A percentile compares a stretch with the other conserved stretches of the same genome.
These are phyloP conservation scores for Aspergillus egyptiacus DNA, from an alignment of 495 filamentous ascomycete species.

Conservation along the genomic window DNA sequence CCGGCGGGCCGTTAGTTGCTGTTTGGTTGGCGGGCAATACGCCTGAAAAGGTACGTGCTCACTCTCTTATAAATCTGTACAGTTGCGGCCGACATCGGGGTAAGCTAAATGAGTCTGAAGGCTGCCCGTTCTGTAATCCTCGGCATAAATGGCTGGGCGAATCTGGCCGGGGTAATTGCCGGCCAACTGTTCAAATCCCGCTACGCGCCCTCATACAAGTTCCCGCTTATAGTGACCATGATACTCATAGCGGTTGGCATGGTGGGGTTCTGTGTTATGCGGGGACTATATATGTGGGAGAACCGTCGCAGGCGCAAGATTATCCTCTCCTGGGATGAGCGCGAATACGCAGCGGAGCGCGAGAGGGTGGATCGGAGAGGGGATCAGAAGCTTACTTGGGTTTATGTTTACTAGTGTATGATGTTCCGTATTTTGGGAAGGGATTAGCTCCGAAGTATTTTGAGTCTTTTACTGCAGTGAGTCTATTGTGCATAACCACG, in stretches of 20 bases:
- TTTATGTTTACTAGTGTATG: slow-evolving; percentile 1
- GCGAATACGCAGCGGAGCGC: background rate
- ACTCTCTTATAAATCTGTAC: too few species aligned
- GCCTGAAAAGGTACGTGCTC: background rate
- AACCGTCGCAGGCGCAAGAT: slow-evolving; percentile 1
- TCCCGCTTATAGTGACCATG: slow-evolving; percentile 5
- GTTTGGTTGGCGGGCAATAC: slow-evolving; percentile 3
- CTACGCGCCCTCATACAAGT: too few species aligned
- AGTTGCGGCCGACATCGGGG: background rate
- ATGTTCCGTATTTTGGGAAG: too few species aligned
- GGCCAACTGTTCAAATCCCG: slow-evolving; percentile 1
- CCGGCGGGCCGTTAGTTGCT: background rate
- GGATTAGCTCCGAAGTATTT: too few species aligned
- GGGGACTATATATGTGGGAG: slow-evolving; percentile 4
- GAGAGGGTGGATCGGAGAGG: background rate
- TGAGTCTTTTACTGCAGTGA: too few species aligned
- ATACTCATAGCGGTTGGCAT: slow-evolving; percentile 8
- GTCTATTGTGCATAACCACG: too few species aligned
- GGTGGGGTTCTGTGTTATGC: background rate
- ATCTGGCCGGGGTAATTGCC: slow-evolving; percentile 7
- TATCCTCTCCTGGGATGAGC: background rate
- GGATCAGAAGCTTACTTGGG: background rate
- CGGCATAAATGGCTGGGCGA: slow-evolving; percentile 6
- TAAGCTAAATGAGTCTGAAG: background rate
- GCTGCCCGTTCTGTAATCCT: background rate